Evolutionary conservation across 2,329 filamentous ascomycete species (phyloP).

Genomic region (Helotiales sp.): DNA sequence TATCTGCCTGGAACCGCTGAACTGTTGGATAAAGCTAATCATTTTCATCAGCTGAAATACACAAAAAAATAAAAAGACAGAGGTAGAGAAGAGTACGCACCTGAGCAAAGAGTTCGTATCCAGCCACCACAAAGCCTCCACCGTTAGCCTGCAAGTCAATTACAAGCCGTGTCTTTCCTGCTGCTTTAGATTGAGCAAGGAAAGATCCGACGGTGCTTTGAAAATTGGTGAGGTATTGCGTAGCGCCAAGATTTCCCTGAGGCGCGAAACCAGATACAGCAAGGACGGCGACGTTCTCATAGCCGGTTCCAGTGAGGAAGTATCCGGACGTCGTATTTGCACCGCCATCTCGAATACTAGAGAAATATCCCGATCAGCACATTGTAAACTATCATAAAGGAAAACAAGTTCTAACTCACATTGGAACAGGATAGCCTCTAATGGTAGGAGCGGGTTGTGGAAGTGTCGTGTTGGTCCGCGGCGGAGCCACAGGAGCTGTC

Average conservation of each 20-base stretch:
- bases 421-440: slow-evolving; percentile 14
- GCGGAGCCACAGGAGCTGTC: neutral
- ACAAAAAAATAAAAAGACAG: too few relatives aligned
- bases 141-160: slow-evolving; percentile 22
- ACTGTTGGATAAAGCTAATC: slow-evolving; percentile 3
- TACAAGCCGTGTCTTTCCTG: slow-evolving; percentile 11
- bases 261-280: slow-evolving; percentile 11
- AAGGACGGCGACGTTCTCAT: slow-evolving; percentile 17
- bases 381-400: neutral
- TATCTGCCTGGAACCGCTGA: slow-evolving; percentile 1
- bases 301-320: slow-evolving; percentile 8
- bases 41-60: neutral
- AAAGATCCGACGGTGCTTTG: slow-evolving; percentile 12
- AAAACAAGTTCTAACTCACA: neutral
- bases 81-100: neutral
- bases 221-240: slow-evolving; percentile 9
- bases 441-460: slow-evolving; percentile 1
- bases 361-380: neutral
- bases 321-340: slow-evolving; percentile 13
- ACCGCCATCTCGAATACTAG: slow-evolving; percentile 5
- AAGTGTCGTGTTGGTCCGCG: neutral
- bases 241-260: neutral
- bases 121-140: slow-evolving; percentile 14
- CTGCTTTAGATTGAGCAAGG: slow-evolving; percentile 3
- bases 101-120: slow-evolving; percentile 17